These are phyloP conservation scores for Cutaneotrichosporon dermatis DNA, from an alignment of 1,284 basidiomycete genomes.

Conservation along the genomic window DNA sequence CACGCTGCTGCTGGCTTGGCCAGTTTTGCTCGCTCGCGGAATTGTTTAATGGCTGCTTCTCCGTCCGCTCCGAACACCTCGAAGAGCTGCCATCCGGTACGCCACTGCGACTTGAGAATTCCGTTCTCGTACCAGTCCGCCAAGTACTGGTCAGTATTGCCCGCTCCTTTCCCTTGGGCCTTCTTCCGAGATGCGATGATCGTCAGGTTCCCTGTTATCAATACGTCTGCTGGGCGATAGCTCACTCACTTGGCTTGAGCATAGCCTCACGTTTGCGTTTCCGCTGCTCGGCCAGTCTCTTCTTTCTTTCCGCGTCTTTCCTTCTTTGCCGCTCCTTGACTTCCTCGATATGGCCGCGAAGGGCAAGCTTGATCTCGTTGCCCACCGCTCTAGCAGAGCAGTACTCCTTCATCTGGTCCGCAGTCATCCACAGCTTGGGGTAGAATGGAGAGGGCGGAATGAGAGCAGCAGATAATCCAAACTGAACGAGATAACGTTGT, in stretches of 20 bases:
- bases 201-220: too few species aligned
- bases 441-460: constrained; percentile 20
- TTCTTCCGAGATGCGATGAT: background rate
- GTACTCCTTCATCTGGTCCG: constrained; percentile 16
- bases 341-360: too few species aligned
- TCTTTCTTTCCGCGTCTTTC: too few species aligned
- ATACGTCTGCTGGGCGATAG: too few species aligned
- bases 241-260: too few species aligned
- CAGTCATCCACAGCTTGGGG: constrained; percentile 24
- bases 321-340: too few species aligned
- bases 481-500: constrained; percentile 22
- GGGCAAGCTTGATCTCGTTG: background rate
- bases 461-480: constrained; percentile 4
- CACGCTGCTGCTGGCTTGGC: too few species aligned
- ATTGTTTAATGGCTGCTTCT: too few species aligned
- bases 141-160: background rate
- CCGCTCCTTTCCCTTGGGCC: background rate
- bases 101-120: too few species aligned
- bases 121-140: background rate
- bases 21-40: too few species aligned
- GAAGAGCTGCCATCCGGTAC: background rate
- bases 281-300: too few species aligned
- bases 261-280: too few species aligned
- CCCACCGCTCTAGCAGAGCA: background rate
- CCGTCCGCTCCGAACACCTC: background rate